Evolutionary conservation across 768 basidiomycete genomes (phyloP), one percentile per base, ranked within the genome.

Genomic region (Agaricus subrufescens): DNA sequence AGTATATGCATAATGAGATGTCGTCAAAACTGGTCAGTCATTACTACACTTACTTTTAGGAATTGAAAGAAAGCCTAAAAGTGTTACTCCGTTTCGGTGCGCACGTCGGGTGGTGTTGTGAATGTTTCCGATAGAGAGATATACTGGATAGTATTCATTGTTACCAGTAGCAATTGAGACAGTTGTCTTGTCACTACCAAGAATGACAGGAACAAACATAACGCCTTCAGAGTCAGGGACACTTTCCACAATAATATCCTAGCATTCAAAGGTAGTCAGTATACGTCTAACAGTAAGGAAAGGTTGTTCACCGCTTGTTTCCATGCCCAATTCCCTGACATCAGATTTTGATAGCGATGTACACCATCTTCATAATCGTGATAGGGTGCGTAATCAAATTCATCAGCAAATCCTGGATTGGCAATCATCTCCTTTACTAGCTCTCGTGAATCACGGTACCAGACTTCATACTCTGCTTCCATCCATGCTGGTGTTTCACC

Each of bases 291-390:
- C 51, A 66, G 50, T 25, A 65, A 46, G 39, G 59, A 58, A 60
- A 44, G 46, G 52, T 10, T 15, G 67, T 66, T 5, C 63, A 76
- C 74, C 3, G 68, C 70, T 47, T 80, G 74, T 5, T 62, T 51
- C 73, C 73, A 78, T 3, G 71, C 71, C 62, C 66, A 77, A 31
- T 73, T 63, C 3, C 71, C 76, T 0, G 73, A 75, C 71, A 77
- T 75, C 15, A 79, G 60, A 61, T 77, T 63, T 3, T 37, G 40
- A 51, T 61, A 74, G 3, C 59, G 64, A 0, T 69, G 58, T 19
- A 66, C 61, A 0, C 65, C 68, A 8, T 64, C 46, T 0, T 51
- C 45, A 14, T 68, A 60, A 4, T 66, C 64, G 10, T 63, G 57
- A 40, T 69, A 67, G 0, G 74, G 71, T 3, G 62, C 60, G 46